Evolutionary conservation across 2,329 filamentous ascomycete species (phyloP).

Genomic region (Raffaelea arxii): DNA sequence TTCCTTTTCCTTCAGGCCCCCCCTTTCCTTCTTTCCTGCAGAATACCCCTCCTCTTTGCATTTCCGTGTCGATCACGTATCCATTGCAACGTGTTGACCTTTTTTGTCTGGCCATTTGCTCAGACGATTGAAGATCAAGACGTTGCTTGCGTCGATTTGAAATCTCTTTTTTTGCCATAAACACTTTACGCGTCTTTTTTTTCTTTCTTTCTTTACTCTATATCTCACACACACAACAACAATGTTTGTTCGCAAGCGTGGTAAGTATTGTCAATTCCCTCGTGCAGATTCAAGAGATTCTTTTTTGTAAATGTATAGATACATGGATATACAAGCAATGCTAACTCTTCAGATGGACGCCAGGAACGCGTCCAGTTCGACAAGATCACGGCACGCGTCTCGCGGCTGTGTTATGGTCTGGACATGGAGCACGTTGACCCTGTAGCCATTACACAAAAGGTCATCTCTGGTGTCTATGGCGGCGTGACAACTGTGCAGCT

Average conservation of each 20-base stretch:
- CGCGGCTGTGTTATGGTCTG: slow-evolving; percentile 92
- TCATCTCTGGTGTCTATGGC: slow-evolving; percentile 98
- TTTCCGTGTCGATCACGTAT: background rate
- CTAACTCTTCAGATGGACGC: slow-evolving; percentile 65
- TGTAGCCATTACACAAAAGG: slow-evolving; percentile 96
- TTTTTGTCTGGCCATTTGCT: background rate
- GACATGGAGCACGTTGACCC: slow-evolving; percentile 93
- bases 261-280: slow-evolving; percentile 28
- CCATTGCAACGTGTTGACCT: background rate
- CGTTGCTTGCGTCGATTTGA: too few species aligned
- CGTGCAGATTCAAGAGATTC: too few species aligned
- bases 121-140: too few species aligned
- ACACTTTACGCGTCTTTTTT: background rate
- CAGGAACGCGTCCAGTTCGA: slow-evolving; percentile 99
- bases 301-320: too few species aligned
- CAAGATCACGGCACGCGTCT: slow-evolving; percentile 99
- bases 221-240: slow-evolving; percentile 16
- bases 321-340: too few species aligned
- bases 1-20: background rate
- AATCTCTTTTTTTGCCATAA: background rate
- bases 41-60: background rate
- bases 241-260: slow-evolving; percentile 57
- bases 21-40: background rate
- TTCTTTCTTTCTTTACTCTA: slow-evolving; percentile 6
- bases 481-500: slow-evolving; percentile 94